Conservation (phyloP, 202 grass and related monocot genomes). For the Carex arenaria region DNA sequence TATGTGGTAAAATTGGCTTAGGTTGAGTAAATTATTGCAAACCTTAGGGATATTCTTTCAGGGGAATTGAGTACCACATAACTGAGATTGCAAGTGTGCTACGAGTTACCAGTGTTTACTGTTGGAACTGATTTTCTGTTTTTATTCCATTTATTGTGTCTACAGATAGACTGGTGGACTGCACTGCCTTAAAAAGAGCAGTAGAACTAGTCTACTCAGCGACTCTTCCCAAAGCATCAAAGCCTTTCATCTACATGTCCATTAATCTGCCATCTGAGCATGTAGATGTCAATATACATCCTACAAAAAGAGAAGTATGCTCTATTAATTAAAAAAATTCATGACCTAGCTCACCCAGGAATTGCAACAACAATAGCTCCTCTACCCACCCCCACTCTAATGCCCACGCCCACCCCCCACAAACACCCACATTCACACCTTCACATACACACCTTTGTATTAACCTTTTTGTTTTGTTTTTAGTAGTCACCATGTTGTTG, state of each 20-base stretch:
- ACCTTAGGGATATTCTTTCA: background rate
- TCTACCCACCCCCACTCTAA: background rate
- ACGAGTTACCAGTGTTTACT: background rate
- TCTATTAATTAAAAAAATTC: background rate
- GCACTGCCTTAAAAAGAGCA: constrained; percentile 81
- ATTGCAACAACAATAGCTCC: background rate
- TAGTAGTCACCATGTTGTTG: background rate
- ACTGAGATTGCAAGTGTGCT: background rate
- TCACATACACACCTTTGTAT: background rate
- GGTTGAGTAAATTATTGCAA: background rate
- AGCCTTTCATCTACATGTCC: constrained; percentile 97
- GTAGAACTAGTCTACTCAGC: constrained; percentile 85
- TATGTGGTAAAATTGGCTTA: background rate
- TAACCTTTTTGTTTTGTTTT: background rate
- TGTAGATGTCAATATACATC: constrained; percentile 95
- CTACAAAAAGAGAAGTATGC: constrained; percentile 95
- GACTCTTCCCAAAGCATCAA: constrained; percentile 87
- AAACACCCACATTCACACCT: background rate
- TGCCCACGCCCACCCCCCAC: background rate
- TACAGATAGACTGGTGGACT: constrained; percentile 90
- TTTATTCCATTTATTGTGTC: constrained; percentile 24
- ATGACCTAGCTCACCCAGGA: background rate
- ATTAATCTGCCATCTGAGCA: constrained; percentile 85
- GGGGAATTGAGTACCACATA: background rate
- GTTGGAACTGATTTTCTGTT: background rate